Evolutionary conservation across 306 rosid genomes (phyloP).

Genomic region (Betula pendula): DNA sequence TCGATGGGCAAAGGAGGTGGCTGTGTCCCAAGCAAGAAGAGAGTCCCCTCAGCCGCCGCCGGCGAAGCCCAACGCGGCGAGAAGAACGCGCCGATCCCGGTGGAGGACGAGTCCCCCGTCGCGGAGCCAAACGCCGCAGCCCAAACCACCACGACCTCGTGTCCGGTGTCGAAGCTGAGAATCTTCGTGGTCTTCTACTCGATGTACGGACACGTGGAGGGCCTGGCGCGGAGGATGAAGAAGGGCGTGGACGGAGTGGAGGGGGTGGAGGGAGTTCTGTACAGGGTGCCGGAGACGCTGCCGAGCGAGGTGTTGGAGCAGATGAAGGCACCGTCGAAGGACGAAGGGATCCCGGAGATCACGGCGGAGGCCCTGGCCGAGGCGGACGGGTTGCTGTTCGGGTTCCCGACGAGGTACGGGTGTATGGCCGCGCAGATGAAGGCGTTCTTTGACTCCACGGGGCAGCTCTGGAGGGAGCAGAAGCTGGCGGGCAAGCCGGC

Average conservation of each 20-base stretch:
- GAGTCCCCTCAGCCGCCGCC: constrained; percentile 33
- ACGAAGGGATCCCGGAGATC: constrained; percentile 57
- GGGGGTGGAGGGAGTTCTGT: constrained; percentile 72
- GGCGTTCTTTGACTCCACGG: constrained; percentile 88
- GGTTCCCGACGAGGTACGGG: constrained; percentile 93
- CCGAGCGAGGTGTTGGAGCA: constrained; percentile 54
- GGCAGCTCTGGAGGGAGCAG: constrained; percentile 82
- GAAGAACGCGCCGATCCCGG: constrained; percentile 33
- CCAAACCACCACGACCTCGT: constrained; percentile 12
- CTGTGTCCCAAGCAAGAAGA: constrained; percentile 92
- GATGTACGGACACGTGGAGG: constrained; percentile 94
- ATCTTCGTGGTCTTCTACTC: constrained; percentile 84
- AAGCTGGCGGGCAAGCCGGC: constrained; percentile 93
- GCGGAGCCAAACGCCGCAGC: constrained; percentile 10
- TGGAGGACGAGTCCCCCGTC: constrained; percentile 21
- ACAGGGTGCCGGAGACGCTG: constrained; percentile 83
- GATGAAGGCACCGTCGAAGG: constrained; percentile 82
- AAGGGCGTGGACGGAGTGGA: constrained; percentile 79
- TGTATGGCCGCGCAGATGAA: constrained; percentile 98
- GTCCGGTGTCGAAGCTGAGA: constrained; percentile 41
- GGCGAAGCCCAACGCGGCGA: constrained; percentile 29
- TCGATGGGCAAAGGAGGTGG: constrained; percentile 94
- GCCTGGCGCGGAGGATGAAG: constrained; percentile 74
- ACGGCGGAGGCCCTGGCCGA: constrained; percentile 55
- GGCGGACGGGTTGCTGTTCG: constrained; percentile 82